These are phyloP conservation scores for Fonsecaea pedrosoi DNA, from an alignment of 2,329 filamentous ascomycete genomes.

Conservation along the genomic window DNA sequence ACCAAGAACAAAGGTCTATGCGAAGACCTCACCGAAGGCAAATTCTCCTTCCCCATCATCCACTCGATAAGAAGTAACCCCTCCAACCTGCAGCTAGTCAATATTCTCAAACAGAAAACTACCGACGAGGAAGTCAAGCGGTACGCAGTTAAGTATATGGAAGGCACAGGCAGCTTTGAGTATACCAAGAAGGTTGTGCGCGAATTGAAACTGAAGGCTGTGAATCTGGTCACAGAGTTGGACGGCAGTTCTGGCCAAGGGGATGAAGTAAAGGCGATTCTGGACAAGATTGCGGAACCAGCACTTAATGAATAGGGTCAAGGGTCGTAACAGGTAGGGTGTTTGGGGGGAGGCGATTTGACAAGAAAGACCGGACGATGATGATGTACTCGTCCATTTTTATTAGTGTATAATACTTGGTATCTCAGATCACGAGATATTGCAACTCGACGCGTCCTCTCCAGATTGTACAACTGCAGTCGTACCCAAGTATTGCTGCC, in stretches of 20 bases:
- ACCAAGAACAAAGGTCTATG: conserved; percentile 89
- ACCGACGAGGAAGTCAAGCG: conserved; percentile 84
- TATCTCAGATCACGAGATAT: background rate
- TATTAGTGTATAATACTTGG: conserved; percentile 5
- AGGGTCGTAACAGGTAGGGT: background rate
- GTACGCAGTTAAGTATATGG: conserved; percentile 91
- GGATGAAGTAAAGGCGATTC: conserved; percentile 68
- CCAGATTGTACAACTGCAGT: background rate
- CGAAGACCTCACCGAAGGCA: conserved; percentile 95
- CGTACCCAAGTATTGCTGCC: background rate
- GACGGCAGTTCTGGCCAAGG: conserved; percentile 63
- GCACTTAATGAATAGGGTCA: conserved; percentile 4
- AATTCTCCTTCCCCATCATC: conserved; percentile 95
- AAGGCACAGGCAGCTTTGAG: conserved; percentile 84
- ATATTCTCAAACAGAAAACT: conserved; percentile 90
- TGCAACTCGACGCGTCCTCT: background rate
- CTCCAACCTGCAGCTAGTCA: conserved; percentile 70
- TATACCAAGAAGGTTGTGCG: conserved; percentile 75
- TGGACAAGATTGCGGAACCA: conserved; percentile 65
- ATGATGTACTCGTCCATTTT: conserved; percentile 9
- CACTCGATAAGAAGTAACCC: conserved; percentile 75
- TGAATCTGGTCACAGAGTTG: conserved; percentile 67
- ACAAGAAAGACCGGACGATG: background rate
- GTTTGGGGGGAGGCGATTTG: background rate
- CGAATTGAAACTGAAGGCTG: conserved; percentile 69